phyloP scores from a whole-genome alignment of 1,284 basidiomycete genomes.

The Anthracocystis walkeri region DNA sequence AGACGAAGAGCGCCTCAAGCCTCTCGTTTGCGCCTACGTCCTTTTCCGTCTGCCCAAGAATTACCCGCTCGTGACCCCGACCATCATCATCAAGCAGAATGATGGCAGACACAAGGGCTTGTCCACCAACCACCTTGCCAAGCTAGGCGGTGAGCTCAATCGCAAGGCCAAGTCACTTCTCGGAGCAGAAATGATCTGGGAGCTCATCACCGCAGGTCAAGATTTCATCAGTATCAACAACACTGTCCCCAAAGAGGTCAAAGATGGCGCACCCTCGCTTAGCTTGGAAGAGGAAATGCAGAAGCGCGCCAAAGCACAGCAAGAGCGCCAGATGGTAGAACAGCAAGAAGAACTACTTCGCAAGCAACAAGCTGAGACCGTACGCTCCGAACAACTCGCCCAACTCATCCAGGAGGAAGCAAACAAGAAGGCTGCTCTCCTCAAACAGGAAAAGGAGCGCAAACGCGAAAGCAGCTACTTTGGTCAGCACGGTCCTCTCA shows the following conservation, averaged over 20 bases:
- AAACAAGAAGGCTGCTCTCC: slow-evolving; percentile 49
- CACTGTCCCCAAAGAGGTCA: slow-evolving; percentile 29
- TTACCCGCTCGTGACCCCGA: slow-evolving; percentile 59
- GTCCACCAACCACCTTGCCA: slow-evolving; percentile 30
- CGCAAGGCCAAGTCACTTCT: slow-evolving; percentile 56
- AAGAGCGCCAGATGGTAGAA: slow-evolving; percentile 41
- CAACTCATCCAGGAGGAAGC: slow-evolving; percentile 59
- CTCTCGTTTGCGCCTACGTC: slow-evolving; percentile 51
- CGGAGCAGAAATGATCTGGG: slow-evolving; percentile 70
- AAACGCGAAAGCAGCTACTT: slow-evolving; percentile 47
- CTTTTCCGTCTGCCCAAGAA: slow-evolving; percentile 59
- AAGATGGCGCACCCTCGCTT: slow-evolving; percentile 44
- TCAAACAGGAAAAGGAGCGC: slow-evolving; percentile 52
- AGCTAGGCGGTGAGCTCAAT: slow-evolving; percentile 49
- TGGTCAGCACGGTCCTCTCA: slow-evolving; percentile 26
- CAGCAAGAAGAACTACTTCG: slow-evolving; percentile 37
- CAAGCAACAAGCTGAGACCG: slow-evolving; percentile 45
- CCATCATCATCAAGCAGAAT: slow-evolving; percentile 48
- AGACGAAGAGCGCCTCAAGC: slow-evolving; percentile 57
- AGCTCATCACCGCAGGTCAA: slow-evolving; percentile 62
- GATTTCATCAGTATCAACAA: slow-evolving; percentile 64
- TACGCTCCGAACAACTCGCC: slow-evolving; percentile 56
- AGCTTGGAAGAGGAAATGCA: slow-evolving; percentile 67
- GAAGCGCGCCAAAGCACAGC: slow-evolving; percentile 55
- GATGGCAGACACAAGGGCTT: slow-evolving; percentile 54